These are phyloP conservation scores for Cerrena zonata DNA, from an alignment of 1,284 basidiomycete species.

Conservation along the genomic window DNA sequence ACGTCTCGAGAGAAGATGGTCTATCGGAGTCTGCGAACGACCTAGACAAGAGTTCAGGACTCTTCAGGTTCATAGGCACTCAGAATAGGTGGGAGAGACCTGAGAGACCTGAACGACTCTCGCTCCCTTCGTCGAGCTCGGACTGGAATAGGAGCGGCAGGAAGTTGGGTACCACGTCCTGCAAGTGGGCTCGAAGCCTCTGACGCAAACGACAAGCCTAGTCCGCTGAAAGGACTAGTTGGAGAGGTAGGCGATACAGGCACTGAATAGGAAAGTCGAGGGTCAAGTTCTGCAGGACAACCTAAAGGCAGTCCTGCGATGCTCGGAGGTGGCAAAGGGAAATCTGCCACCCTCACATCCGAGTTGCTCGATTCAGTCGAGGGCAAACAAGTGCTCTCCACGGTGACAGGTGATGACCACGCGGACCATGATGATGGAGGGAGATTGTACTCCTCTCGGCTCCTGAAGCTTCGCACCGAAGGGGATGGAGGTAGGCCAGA, in stretches of 20 bases:
- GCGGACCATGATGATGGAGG: conserved; percentile 6
- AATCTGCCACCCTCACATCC: neutral
- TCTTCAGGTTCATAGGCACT: neutral
- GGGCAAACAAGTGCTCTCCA: neutral
- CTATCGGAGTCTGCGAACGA: neutral
- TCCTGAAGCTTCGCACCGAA: conserved; percentile 7
- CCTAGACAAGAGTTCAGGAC: neutral
- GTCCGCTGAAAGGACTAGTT: neutral
- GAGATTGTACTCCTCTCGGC: neutral
- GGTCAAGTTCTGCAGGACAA: neutral
- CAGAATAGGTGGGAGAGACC: neutral
- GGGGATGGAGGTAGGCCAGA: conserved; percentile 7
- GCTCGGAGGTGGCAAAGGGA: neutral
- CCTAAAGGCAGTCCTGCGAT: neutral
- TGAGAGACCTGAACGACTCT: neutral
- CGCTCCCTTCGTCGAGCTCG: neutral
- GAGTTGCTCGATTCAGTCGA: neutral
- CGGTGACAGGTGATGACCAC: neutral
- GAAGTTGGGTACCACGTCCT: neutral
- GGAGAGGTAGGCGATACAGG: neutral
- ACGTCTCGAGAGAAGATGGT: neutral
- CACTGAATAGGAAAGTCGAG: neutral
- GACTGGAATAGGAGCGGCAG: too few species aligned
- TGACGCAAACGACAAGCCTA: neutral
- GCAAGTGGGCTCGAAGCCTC: neutral